Evolutionary conservation across 352 stramenopile genomes (phyloP), one percentile per base, ranked within the genome.

Genomic region (Globisporangium uncinulatum): DNA sequence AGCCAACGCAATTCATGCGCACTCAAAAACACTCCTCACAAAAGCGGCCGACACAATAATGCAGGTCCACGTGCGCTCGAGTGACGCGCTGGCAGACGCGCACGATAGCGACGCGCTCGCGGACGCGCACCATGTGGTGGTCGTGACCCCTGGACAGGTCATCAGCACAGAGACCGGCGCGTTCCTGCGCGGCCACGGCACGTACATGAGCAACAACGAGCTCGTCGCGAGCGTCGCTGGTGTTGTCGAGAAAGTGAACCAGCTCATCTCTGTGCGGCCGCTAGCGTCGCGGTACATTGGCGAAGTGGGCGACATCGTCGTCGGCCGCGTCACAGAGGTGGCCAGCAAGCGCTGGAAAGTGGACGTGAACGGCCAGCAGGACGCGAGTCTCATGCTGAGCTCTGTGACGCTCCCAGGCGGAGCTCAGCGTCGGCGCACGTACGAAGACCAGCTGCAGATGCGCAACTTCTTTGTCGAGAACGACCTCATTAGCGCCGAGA

Each of bases 391-490:
- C 41, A 88, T 97, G 72, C 82, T 99, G 19, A 96, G 83, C 63
- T 94, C 90, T 24, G 91, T 99, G 51, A 97, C 97, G 65, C 69
- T 99, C 15, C 95, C 96, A 0, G 96, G 94, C 24, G 97, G 96
- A 45, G 92, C 89, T 9, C 96, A 99, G 70, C 89, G 97, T 11
- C 92, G 97, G n/a, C 87, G 94, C 54, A 99, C 96, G 32, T 94
- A 97, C 57, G 94, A 98, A 59, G 96, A 99, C 73, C 88, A 97
- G 66, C 82, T 98, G 54, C 92, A 98, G 61, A 99, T 99, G 97
- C 76, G 96, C 36, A 79, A 74, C 43, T 92, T 98, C 59, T 98
- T 97, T 61, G 79, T 88, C 48, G 95, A 99, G 74, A 95, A 96
- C 60, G 96, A 99, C 70, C 76, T 99, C 36, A 95, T 99, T 53